Base-by-base conservation (phyloP, 371 early-diverging fungal species). In the Actinomucor elegans region DNA sequence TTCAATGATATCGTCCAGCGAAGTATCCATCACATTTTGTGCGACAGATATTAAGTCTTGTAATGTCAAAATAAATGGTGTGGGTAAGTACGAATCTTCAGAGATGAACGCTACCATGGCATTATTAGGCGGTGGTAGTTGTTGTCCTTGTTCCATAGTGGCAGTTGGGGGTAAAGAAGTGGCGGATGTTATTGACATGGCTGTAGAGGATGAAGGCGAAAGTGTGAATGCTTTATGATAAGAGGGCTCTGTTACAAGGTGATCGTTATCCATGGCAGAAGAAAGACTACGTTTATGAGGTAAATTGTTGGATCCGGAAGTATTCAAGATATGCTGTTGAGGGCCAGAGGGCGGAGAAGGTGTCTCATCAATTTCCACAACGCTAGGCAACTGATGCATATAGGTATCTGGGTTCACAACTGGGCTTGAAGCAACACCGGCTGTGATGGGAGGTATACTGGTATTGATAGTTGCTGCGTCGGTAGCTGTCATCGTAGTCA, bases 81-180 rank as follows among this genome's bases (percentile, higher is more conserved):
- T 82, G 21, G 83, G 81, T 37, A 77, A 59, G 33, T 82, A 84
- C 2, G 80, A 73, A 27, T 84, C 84, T 59, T 84, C 84, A 3
- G 84, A 79, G 24, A 80, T 71, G 1, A 78, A 50, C 4, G 82
- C 73, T 3, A 81, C 60, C 43, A 75, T 71, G 9, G 70, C 53
- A 20, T 23, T 32, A 26, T 34, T 17, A 12, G 45, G 21, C 26
- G 1, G 8, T 5, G 11, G 8, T 15, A 8, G 5, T n/a, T 17
- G 23, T 14, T 50, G 37, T 14, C 3, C 24, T n/a, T 43, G 5
- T 8, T 43, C 29, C 28, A 3, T 9, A 2, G 20, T 33, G 1
- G n/a, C 31, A 7, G 20, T 31, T 5, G 29, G 9, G 17, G 21
- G 38, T 31, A 34, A 8, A 28, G 23, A 15, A 31, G 32, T 11